These are phyloP conservation scores for Hebeloma cylindrosporum DNA, from an alignment of 768 basidiomycete species.

Conservation along the genomic window DNA sequence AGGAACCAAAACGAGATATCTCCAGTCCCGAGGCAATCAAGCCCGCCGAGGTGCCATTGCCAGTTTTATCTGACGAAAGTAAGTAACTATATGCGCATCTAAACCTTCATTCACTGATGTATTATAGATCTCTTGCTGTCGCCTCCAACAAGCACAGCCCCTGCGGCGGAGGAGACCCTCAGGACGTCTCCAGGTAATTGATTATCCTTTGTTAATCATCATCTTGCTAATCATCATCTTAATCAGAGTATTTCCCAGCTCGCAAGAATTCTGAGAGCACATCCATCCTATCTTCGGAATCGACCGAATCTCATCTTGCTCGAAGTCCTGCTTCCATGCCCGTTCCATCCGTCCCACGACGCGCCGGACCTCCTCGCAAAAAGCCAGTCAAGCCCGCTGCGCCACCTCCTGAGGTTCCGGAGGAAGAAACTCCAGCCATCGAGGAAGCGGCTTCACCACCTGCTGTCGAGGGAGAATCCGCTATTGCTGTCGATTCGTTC, in stretches of 20 bases:
- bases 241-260: slow-evolving; percentile 15
- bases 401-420: slow-evolving; percentile 22
- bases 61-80: slow-evolving; percentile 4
- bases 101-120: background rate
- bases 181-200: slow-evolving; percentile 13
- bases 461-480: background rate
- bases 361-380: slow-evolving; percentile 73
- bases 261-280: slow-evolving; percentile 29
- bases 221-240: background rate
- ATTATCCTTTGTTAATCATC: background rate
- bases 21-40: slow-evolving; percentile 8
- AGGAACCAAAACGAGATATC: slow-evolving; percentile 6
- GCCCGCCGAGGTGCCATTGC: slow-evolving; percentile 3
- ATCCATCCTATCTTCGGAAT: slow-evolving; percentile 27
- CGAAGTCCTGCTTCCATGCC: slow-evolving; percentile 64
- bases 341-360: slow-evolving; percentile 68
- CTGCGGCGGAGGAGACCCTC: background rate
- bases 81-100: slow-evolving; percentile 3
- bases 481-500: too few species aligned
- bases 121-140: slow-evolving; percentile 4
- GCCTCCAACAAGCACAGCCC: slow-evolving; percentile 7
- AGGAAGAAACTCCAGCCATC: slow-evolving; percentile 17
- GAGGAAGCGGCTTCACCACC: slow-evolving; percentile 3
- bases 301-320: slow-evolving; percentile 28
- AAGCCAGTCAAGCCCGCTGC: slow-evolving; percentile 51